These are phyloP conservation scores for Phanerodontia chrysosporium DNA, from an alignment of 768 basidiomycete genomes.

Conservation along the genomic window DNA sequence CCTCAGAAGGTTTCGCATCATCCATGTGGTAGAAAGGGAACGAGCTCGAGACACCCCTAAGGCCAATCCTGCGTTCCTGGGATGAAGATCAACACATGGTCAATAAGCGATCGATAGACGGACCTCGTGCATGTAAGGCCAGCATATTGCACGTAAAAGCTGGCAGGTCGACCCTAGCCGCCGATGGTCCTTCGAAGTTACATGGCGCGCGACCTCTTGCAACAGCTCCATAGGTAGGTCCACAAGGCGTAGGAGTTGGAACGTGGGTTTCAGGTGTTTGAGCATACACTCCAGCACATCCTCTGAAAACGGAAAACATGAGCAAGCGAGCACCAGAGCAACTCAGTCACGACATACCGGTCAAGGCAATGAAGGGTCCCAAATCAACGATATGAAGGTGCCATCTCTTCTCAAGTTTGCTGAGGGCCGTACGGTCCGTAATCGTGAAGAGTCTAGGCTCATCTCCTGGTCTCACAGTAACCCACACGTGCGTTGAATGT, in stretches of 20 bases:
- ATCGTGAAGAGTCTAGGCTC: too few relatives aligned
- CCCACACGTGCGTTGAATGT: too few relatives aligned
- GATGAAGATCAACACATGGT: neutral
- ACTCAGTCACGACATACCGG: too few relatives aligned
- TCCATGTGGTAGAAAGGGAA: neutral
- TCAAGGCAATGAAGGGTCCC: too few relatives aligned
- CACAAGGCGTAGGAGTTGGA: neutral
- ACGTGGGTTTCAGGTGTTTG: neutral
- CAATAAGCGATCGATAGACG: neutral
- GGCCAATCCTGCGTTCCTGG: neutral
- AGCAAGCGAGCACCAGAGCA: too few relatives aligned
- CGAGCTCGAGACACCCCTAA: neutral
- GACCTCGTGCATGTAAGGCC: neutral
- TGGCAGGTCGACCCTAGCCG: neutral
- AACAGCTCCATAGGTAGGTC: neutral
- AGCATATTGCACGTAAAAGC: neutral
- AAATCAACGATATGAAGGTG: too few relatives aligned
- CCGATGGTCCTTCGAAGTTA: neutral
- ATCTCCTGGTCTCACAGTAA: too few relatives aligned
- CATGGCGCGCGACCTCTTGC: neutral
- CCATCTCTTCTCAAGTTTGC: too few relatives aligned
- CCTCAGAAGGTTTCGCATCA: neutral
- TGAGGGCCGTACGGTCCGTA: too few relatives aligned
- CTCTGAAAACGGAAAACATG: too few relatives aligned
- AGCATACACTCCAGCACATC: too few relatives aligned